phyloP scores from a whole-genome alignment of 2,329 filamentous ascomycete genomes.

The Neobulgaria alba region DNA sequence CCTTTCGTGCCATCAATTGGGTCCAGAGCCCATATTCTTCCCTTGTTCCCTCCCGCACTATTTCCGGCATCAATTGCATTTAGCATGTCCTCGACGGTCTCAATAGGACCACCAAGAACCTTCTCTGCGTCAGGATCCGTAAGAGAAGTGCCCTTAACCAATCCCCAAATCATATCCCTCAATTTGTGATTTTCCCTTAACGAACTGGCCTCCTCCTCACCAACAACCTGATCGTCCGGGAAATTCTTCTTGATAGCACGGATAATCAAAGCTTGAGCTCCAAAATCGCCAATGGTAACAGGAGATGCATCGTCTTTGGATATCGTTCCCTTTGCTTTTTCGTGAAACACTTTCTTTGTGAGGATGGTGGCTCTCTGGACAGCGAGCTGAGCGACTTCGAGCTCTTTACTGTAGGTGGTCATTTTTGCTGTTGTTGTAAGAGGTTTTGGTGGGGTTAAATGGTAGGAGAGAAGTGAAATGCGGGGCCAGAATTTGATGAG shows the following conservation, averaged over 20 bases:
- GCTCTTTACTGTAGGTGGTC: conserved; percentile 60
- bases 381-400: conserved; percentile 75
- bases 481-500: conserved; percentile 23
- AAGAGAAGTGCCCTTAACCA: conserved; percentile 67
- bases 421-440: conserved; percentile 27
- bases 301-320: conserved; percentile 94
- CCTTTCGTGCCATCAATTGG: conserved; percentile 98
- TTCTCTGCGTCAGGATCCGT: conserved; percentile 56
- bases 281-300: conserved; percentile 96
- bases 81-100: conserved; percentile 57
- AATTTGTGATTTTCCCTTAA: conserved; percentile 65
- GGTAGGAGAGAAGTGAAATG: conserved; percentile 23
- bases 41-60: conserved; percentile 61
- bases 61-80: conserved; percentile 59
- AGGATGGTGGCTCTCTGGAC: conserved; percentile 75
- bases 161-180: conserved; percentile 71
- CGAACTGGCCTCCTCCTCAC: conserved; percentile 83
- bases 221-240: conserved; percentile 83
- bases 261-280: conserved; percentile 94
- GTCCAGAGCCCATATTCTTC: conserved; percentile 91
- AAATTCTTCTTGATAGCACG: conserved; percentile 82
- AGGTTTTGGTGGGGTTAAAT: conserved; percentile 19
- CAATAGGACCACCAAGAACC: conserved; percentile 60
- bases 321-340: conserved; percentile 88
- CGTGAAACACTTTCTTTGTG: conserved; percentile 71